phyloP scores from a whole-genome alignment of 2,329 filamentous ascomycete species.

The Knufia petricola region DNA sequence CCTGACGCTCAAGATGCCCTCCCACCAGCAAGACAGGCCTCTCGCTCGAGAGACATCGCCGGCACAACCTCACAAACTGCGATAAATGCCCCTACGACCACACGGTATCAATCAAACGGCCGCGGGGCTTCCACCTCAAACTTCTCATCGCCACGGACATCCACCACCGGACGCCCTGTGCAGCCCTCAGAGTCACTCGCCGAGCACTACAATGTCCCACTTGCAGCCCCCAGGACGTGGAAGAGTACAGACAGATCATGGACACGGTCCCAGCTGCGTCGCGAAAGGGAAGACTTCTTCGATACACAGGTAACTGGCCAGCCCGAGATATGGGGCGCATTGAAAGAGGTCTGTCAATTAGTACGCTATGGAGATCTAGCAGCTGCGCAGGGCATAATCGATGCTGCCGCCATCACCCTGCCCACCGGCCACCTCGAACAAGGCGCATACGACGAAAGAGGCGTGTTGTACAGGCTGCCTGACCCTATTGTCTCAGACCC shows the following conservation, averaged over 20 bases:
- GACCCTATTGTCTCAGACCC: constrained; percentile 62
- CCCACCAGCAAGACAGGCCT: neutral
- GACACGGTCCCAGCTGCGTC: constrained; percentile 59
- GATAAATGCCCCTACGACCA: constrained; percentile 15
- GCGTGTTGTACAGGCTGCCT: constrained; percentile 60
- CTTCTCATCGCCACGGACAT: constrained; percentile 5
- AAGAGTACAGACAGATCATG: constrained; percentile 53
- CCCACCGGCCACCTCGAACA: constrained; percentile 63
- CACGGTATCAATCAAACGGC: neutral
- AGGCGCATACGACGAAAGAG: constrained; percentile 62
- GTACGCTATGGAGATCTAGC: constrained; percentile 54
- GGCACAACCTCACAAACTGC: constrained; percentile 20
- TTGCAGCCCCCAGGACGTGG: constrained; percentile 56
- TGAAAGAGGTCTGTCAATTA: constrained; percentile 58
- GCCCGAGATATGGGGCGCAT: constrained; percentile 68
- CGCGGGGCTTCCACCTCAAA: constrained; percentile 1
- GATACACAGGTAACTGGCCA: constrained; percentile 76
- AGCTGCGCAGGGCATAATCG: constrained; percentile 71
- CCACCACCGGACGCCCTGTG: constrained; percentile 7
- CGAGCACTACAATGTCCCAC: constrained; percentile 61
- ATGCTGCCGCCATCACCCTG: constrained; percentile 65
- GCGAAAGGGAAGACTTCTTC: constrained; percentile 75
- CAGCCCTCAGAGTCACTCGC: constrained; percentile 26
- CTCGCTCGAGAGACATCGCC: neutral
- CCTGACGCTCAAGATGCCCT: constrained; percentile 7